Base-by-base conservation (phyloP, 148 eudicot species). In the Rhododendron molle region DNA sequence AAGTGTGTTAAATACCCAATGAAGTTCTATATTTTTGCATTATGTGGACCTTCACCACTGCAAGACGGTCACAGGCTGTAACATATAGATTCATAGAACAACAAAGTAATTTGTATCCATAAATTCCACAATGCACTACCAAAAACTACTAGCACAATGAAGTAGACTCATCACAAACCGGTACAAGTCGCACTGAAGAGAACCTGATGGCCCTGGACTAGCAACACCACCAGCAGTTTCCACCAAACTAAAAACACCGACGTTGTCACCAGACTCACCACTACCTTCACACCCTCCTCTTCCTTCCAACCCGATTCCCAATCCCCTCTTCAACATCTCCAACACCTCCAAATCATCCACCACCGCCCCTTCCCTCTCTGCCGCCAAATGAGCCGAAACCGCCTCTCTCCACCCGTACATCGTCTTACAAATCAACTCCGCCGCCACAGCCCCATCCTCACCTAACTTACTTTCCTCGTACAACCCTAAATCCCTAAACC, bases 171-270 rank as follows among this genome's bases (percentile, higher is more conserved):
- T 49, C 74, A 84, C 78, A 67, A 87, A 96, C 99, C 99, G 88
- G 52, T 94, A 95, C 73, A 96, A 86, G 82, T 97, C 98, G 84
- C 98, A 97, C 34, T 97, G 98, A 85, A 97, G 98, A 69, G 98
- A 87, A 23, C 96, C 96, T 2, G 99, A 94, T 7, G 99, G 96
- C 3, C 92, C 95, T 9, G 99, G 99, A 90, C 98, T 95, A 2
- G 98, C 98, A 62, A 97, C 98, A 65, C 99, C 99, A 78, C 99
- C 99, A 65, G 99, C 98, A 84, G 99, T 97, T 90, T 97, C 98
- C 88, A 95, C 89, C 86, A 97, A 84, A 81, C 90, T 91, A 91
- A 92, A 92, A 54, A 83, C 82, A 28, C 89, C 91, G 36, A 23
- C 81, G 26, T 79, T 86, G 30, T 82, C 73, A 23, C 34, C 34